Evolutionary conservation across 1,284 basidiomycete species (phyloP), one percentile per base, ranked within the genome.

Genomic region (Ceratobasidium sp.): DNA sequence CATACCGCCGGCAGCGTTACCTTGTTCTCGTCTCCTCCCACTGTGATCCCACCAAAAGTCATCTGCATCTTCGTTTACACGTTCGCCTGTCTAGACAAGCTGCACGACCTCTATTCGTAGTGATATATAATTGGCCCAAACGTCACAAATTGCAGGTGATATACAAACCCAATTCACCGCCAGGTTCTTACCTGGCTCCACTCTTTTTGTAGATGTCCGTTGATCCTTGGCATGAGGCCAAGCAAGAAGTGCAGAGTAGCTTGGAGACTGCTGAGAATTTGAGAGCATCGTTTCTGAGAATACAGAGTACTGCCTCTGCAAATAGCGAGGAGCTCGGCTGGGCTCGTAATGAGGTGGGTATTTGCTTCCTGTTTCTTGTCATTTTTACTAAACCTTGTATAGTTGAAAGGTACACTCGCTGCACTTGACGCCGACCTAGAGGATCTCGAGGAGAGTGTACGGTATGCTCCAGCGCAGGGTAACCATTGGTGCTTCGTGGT

Each of bases 381-480:
- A 27, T 72, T 48, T 14, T 75, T 19, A 19, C 41, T 49, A 22
- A 61, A 41, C 2, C 16, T 14, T 29, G 48, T 66, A 24, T 78
- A 96, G 89, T 83, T 96, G 64, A 90, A 90, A 80, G 89, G 89
- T 0, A 92, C 92, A 1, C 85, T 97, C 9, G 86, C 88, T 0
- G 83, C 90, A 0, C 83, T 97, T 39, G 92, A 95, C 80, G 89
- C 92, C 0, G 95, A 97, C 82, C 80, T 96, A 34, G 92, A 95
- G 76, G 94, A 95, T 79, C 82, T 97, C 24, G 94, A 96, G 69
- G 93, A 95, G 80, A 94, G 93, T 78, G 94, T 97, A 34, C 89
- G 88, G 87, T 92, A 81, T 76, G 87, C 81, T 16, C 6, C 46
- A 27, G 46, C 22, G 3, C 43, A 4, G 0, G 29, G 22, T 4